These are phyloP conservation scores for Pontederia crassipes DNA, from an alignment of 176 grass and related monocot genomes.

Conservation along the genomic window DNA sequence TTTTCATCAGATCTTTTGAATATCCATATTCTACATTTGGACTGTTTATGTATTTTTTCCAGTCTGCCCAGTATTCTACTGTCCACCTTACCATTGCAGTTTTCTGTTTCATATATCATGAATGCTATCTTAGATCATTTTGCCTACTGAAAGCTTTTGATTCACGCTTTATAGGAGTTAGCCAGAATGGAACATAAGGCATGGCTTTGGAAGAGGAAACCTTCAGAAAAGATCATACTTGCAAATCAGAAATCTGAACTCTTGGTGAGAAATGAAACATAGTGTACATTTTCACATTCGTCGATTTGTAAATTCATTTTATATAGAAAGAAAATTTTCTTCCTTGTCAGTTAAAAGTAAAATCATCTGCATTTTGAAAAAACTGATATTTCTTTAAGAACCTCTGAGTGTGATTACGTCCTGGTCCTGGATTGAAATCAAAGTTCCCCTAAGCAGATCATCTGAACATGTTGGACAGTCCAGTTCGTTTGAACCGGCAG, in stretches of 20 bases:
- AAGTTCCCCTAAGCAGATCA: no score
- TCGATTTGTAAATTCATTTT: not conserved
- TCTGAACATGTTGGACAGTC: no score
- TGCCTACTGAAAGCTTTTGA: not conserved
- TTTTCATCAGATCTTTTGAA: no score
- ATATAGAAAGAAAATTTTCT: not conserved
- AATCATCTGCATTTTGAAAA: no score
- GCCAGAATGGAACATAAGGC: constrained; percentile 69
- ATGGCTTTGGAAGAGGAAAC: constrained; percentile 90
- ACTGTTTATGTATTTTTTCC: no score
- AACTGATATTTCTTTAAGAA: no score
- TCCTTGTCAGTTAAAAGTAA: not conserved
- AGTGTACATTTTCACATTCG: not conserved
- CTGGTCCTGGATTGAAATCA: no score
- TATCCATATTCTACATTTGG: no score
- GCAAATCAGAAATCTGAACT: constrained; percentile 24
- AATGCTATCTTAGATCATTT: not conserved
- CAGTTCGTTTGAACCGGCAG: no score
- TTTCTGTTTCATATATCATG: not conserved
- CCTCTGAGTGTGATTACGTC: no score
- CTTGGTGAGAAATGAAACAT: constrained; percentile 25
- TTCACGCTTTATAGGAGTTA: not conserved
- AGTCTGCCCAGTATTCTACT: no score
- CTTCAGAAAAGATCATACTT: constrained; percentile 40
- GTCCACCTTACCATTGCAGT: no score